phyloP scores from a whole-genome alignment of 306 rosid species.

The Dryas octopetala region DNA sequence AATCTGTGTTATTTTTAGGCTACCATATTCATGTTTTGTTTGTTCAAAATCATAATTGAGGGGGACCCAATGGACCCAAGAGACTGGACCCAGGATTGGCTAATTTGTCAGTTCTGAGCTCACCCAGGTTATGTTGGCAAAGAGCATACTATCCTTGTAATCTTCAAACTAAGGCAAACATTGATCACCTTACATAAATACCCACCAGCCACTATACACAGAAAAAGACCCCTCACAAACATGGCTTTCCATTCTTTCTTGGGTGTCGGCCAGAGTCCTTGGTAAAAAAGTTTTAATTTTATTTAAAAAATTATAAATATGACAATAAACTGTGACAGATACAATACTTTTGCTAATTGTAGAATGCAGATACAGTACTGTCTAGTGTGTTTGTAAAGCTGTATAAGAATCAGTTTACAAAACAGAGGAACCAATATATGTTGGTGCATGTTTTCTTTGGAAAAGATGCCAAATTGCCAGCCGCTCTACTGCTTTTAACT shows the following conservation, averaged over 20 bases:
- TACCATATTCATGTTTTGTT: slow-evolving; percentile 25
- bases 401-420: not conserved
- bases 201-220: not conserved
- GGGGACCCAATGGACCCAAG: slow-evolving; percentile 38
- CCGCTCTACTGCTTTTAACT: not conserved
- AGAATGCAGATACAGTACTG: not conserved
- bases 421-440: not conserved
- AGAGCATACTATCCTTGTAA: not conserved
- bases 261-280: not conserved
- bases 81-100: slow-evolving; percentile 32
- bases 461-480: not conserved
- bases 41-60: slow-evolving; percentile 27
- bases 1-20: slow-evolving; percentile 20
- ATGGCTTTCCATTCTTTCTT: not conserved
- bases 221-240: slow-evolving; percentile 13
- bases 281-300: not conserved
- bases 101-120: slow-evolving; percentile 33
- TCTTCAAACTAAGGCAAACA: slow-evolving; percentile 11
- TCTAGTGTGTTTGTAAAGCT: no score
- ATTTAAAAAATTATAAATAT: not conserved
- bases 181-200: slow-evolving; percentile 3
- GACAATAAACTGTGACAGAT: not conserved
- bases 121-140: slow-evolving; percentile 11
- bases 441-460: not conserved
- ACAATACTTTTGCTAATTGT: not conserved